Evolutionary conservation across 768 basidiomycete species (phyloP), one percentile per base, ranked within the genome.

Genomic region (Mrakia hoshinonis): DNA sequence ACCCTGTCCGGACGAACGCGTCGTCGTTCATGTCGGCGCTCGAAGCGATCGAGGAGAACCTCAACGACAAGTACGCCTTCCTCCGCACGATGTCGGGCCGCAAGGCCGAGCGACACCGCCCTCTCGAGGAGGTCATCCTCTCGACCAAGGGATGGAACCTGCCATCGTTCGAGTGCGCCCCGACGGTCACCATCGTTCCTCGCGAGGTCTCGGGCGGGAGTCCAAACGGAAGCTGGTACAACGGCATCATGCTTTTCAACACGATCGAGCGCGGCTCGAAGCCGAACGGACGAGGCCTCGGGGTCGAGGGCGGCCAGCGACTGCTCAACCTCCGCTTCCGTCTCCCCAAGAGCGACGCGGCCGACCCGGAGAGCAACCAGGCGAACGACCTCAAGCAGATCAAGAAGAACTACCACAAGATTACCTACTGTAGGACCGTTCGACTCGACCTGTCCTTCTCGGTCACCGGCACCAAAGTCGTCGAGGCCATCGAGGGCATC

Each of bases 321-420:
- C 29, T 62, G 11, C n/a, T 20, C 6, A 29, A 12, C 24, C 43
- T 38, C 31, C 20, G n/a, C 1, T n/a, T 46, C 74, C 92, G 91
- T 91, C 86, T 75, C 90, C 91, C 11, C 4, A 15, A 34, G 54
- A 47, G 20, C 46, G 46, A 9, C 46, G 46, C 20, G 46, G 46
- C 15, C 54, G 54, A 12, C 6, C 9, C 9, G 29, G 0, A 26
- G 18, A 34, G 10, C 11, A n/a, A n/a, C n/a, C 54, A 55, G 54
- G 54, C 22, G n/a, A n/a, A 18, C 1, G 80, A 81, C 38, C 82
- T 93, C 15, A 91, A 92, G 78, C 86, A 84, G 73, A 82, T 92
- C 10, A 91, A 92, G 77, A 84, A 86, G n/a, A 88, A 91, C 73
- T 82, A 89, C 73, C 68, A 87, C 11, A 88, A 87, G 0, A 82